Conservation (phyloP, 2,329 filamentous ascomycete genomes). For the Nigrospora sphaerica region DNA sequence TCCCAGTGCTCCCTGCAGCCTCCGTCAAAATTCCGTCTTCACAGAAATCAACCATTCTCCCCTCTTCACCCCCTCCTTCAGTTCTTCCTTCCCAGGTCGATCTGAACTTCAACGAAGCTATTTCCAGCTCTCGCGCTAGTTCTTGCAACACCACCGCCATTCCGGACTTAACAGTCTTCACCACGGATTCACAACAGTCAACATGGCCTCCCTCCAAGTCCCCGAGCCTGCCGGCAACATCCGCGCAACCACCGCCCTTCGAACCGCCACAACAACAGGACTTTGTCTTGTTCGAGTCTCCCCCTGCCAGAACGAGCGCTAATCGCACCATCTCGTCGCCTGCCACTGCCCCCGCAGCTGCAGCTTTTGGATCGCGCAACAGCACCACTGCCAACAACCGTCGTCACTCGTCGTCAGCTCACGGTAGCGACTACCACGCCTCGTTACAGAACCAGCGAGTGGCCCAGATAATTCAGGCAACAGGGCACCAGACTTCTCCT, state of each 20-base stretch:
- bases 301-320: conserved; percentile 35
- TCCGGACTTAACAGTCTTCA: conserved; percentile 69
- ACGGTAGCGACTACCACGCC: conserved; percentile 26
- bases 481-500: conserved; percentile 46
- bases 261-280: conserved; percentile 56
- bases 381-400: conserved; percentile 18
- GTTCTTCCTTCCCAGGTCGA: conserved; percentile 50
- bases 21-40: conserved; percentile 48
- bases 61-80: conserved; percentile 43
- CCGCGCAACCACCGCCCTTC: conserved; percentile 45
- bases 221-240: conserved; percentile 54
- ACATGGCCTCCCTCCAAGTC: conserved; percentile 71
- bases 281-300: conserved; percentile 70
- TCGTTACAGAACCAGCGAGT: conserved; percentile 52
- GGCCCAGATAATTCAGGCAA: conserved; percentile 51
- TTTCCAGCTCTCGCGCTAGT: conserved; percentile 50
- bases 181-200: conserved; percentile 71
- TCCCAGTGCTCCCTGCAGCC: conserved; percentile 22
- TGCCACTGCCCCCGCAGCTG: conserved; percentile 35
- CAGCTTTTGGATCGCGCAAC: conserved; percentile 27
- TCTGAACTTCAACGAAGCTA: conserved; percentile 62
- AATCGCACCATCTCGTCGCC: conserved; percentile 34
- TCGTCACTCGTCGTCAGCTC: conserved; percentile 36
- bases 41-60: conserved; percentile 30
- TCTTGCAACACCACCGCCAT: conserved; percentile 51